phyloP scores from a whole-genome alignment of 768 basidiomycete species.

The Boletus barrowsii region DNA sequence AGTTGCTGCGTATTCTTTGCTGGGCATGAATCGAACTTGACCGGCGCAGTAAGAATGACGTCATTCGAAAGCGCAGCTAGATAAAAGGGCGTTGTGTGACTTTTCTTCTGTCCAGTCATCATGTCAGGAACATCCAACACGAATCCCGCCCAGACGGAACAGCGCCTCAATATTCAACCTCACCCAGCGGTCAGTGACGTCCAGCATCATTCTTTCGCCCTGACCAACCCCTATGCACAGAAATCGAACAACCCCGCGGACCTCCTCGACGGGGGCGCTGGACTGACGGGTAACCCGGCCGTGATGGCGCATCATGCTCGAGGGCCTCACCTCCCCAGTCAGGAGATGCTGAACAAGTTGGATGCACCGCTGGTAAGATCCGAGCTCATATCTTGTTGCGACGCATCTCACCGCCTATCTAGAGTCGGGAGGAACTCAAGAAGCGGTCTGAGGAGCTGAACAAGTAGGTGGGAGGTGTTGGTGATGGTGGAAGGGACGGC shows the following conservation, averaged over 20 bases:
- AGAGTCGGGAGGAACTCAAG: slow-evolving; percentile 53
- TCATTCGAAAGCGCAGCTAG: slow-evolving; percentile 11
- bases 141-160: slow-evolving; percentile 28
- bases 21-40: too few relatives aligned
- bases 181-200: slow-evolving; percentile 53
- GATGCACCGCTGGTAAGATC: slow-evolving; percentile 47
- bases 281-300: slow-evolving; percentile 38
- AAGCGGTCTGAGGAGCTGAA: slow-evolving; percentile 48
- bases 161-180: slow-evolving; percentile 50
- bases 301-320: slow-evolving; percentile 46
- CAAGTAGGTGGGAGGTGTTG: slow-evolving; percentile 16
- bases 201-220: neutral
- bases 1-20: neutral
- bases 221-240: slow-evolving; percentile 27
- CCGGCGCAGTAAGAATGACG: slow-evolving; percentile 7
- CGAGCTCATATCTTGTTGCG: neutral
- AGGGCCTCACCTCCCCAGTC: slow-evolving; percentile 49
- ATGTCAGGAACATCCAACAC: slow-evolving; percentile 15
- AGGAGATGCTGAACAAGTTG: slow-evolving; percentile 42
- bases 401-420: neutral
- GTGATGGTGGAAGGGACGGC: too few relatives aligned
- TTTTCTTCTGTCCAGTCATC: neutral
- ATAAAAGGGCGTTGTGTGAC: slow-evolving; percentile 3
- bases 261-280: slow-evolving; percentile 39
- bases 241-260: slow-evolving; percentile 61